These are phyloP conservation scores for Aspergillus niger DNA, from an alignment of 2,329 filamentous ascomycete genomes.

Conservation along the genomic window DNA sequence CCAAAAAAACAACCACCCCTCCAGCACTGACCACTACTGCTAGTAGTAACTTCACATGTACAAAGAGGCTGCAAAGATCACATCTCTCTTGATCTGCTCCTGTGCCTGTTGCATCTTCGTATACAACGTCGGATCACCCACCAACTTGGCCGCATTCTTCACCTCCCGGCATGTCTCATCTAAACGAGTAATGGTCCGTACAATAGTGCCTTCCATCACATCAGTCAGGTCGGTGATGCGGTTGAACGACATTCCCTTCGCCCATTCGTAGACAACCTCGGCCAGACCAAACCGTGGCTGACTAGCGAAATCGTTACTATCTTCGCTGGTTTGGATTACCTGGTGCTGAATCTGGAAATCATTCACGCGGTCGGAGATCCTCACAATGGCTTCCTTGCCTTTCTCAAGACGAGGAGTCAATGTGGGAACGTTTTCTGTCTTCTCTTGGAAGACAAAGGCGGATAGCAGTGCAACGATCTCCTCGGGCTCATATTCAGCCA, in stretches of 20 bases:
- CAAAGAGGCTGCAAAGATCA: constrained; percentile 83
- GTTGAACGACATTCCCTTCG: constrained; percentile 95
- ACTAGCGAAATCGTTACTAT: constrained; percentile 88
- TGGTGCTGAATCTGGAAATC: constrained; percentile 85
- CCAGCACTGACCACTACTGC: neutral
- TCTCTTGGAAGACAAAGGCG: constrained; percentile 96
- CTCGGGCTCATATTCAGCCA: constrained; percentile 91
- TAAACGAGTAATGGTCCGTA: constrained; percentile 86
- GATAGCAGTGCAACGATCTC: constrained; percentile 95
- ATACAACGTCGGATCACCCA: constrained; percentile 90
- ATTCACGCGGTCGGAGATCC: constrained; percentile 91
- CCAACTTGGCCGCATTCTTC: constrained; percentile 92
- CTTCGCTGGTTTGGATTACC: constrained; percentile 86
- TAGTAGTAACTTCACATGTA: constrained; percentile 67
- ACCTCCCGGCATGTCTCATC: constrained; percentile 97
- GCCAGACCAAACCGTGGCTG: constrained; percentile 88
- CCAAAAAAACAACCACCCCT: neutral
- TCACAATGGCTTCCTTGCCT: constrained; percentile 81
- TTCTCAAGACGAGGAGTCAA: constrained; percentile 79
- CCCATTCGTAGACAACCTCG: constrained; percentile 99
- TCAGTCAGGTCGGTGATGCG: constrained; percentile 95
- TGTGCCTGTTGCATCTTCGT: constrained; percentile 97
- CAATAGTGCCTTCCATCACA: constrained; percentile 95
- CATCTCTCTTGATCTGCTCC: constrained; percentile 96
- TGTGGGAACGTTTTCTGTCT: constrained; percentile 78